Conservation (phyloP, 192 early-diverging fungal genomes). For the Spizellomyces sp. region DNA sequence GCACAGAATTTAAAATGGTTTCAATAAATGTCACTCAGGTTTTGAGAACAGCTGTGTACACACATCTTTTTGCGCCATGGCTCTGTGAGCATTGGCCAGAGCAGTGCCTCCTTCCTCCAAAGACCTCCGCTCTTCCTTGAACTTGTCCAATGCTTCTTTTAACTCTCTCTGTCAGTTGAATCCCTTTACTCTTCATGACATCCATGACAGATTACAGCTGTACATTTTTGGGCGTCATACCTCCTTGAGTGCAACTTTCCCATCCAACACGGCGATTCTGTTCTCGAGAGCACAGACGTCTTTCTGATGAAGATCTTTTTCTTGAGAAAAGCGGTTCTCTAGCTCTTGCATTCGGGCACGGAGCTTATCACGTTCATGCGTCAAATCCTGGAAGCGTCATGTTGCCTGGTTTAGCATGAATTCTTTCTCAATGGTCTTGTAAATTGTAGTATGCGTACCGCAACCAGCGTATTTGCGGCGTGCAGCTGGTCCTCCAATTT, state of each 20-base stretch:
- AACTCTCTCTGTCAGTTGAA: constrained; percentile 7
- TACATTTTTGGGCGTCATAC: constrained; percentile 6
- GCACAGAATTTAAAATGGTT: background rate
- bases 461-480: constrained; percentile 26
- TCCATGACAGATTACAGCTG: background rate
- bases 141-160: background rate
- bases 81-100: constrained; percentile 24
- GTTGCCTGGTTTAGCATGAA: background rate
- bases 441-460: constrained; percentile 4
- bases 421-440: background rate
- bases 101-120: constrained; percentile 20
- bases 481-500: constrained; percentile 37
- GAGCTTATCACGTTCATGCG: constrained; percentile 28
- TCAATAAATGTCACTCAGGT: background rate
- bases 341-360: constrained; percentile 1
- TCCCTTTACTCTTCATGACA: background rate
- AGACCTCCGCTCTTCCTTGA: constrained; percentile 11
- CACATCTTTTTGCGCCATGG: constrained; percentile 47
- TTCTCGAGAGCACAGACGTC: background rate
- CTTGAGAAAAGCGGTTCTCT: constrained; percentile 12
- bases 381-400: constrained; percentile 7
- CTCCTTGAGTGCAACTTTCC: constrained; percentile 3
- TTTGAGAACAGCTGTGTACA: background rate
- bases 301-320: background rate
- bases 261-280: constrained; percentile 1